Evolutionary conservation across 2,329 filamentous ascomycete genomes (phyloP), one percentile per base, ranked within the genome.

Genomic region (Trichoderma citrinoviride): DNA sequence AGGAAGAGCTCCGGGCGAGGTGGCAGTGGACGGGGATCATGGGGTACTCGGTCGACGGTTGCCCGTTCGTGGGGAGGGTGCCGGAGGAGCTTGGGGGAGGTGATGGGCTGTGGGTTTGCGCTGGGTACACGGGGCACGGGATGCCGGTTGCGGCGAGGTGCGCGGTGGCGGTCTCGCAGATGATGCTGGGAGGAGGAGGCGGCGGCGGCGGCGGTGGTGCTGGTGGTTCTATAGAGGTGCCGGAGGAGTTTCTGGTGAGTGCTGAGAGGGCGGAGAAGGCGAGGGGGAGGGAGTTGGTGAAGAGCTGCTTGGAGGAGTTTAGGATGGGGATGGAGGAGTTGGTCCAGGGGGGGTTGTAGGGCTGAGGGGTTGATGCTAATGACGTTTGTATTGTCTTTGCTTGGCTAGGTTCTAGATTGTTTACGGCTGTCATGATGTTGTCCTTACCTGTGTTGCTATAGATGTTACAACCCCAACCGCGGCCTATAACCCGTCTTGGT

Each of bases 1-100:
- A 77, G 43, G 73, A 81, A 37, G 77, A 80, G 50, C 75, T 91
- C 21, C 71, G 77, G 23, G 81, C 84, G 10, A 76, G 83, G 33
- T 85, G 83, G 72, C 86, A 90, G 72, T 94, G 91, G 91, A 91
- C 89, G 1, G 91, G 91, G 0, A 90, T 93, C 69, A 93, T 93
- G 90, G 90, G 88, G 0, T 93, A 87, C 75, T 87, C 85, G 33
- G 79, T 86, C 7, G 91, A 93, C 73, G 79, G 82, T 0, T 75
- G 83, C 57, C 90, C 91, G 0, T 93, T 88, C 87, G 87, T 93
- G 2, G 91, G 90, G 0, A 76, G 78, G 10, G 84, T 93, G n/a
- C 87, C 87, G 0, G 76, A 76, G 41, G 71, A 73, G 6, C 68
- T 83, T 25, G 77, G 83, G 5, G 85, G 82, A n/a, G 79, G 76